Conservation (phyloP, 1,284 basidiomycete genomes). For the Puccinia brachypodii region DNA sequence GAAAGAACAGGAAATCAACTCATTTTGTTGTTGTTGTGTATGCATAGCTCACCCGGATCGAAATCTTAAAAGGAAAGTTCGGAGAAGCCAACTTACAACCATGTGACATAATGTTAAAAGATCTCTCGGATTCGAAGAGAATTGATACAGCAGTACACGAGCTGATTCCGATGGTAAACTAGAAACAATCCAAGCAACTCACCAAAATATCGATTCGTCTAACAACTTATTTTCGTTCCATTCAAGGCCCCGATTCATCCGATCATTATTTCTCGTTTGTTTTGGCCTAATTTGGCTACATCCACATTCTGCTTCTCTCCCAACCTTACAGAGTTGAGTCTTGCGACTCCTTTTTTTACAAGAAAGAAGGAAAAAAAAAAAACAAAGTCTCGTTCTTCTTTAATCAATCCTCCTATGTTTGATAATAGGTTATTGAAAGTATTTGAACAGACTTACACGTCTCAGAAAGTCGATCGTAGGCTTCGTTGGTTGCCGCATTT, state of each 20-base stretch:
- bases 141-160: conserved; percentile 80
- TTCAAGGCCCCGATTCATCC: conserved; percentile 72
- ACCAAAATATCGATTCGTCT: too few relatives aligned
- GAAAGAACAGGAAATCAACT: too few relatives aligned
- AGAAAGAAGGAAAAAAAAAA: too few relatives aligned
- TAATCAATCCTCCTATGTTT: not conserved
- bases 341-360: too few relatives aligned
- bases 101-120: conserved; percentile 93
- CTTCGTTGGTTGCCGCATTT: conserved; percentile 81
- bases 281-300: conserved; percentile 68
- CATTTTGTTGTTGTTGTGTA: not conserved
- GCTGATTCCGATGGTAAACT: conserved; percentile 65
- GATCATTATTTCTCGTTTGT: conserved; percentile 83
- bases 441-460: conserved; percentile 73
- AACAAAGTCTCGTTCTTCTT: not conserved
- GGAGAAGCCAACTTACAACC: conserved; percentile 84
- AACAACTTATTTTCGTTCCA: not conserved
- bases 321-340: conserved; percentile 22
- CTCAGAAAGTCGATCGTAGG: conserved; percentile 84
- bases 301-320: conserved; percentile 32
- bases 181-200: too few relatives aligned
- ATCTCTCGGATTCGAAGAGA: conserved; percentile 87
- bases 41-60: conserved; percentile 76
- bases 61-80: conserved; percentile 88
- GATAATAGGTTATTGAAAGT: conserved; percentile 67